These are phyloP conservation scores for Fonsecaea pedrosoi DNA, from an alignment of 2,329 filamentous ascomycete species.

Conservation along the genomic window DNA sequence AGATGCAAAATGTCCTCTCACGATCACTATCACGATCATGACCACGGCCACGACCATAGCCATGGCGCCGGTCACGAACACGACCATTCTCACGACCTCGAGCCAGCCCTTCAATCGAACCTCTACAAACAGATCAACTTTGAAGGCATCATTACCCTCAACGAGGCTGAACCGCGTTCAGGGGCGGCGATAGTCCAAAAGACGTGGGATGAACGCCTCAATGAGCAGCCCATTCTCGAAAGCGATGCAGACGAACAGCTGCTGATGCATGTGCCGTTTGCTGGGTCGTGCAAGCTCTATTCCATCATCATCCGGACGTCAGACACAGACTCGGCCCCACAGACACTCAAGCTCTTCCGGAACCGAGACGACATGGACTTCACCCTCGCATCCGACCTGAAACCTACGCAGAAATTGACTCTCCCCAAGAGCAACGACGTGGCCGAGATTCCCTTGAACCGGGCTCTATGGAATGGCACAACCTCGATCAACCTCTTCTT, in stretches of 20 bases:
- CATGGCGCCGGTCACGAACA: conserved; percentile 68
- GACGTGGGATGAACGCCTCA: conserved; percentile 83
- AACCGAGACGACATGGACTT: conserved; percentile 92
- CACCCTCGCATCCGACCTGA: conserved; percentile 69
- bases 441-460: conserved; percentile 85
- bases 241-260: conserved; percentile 93
- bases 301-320: conserved; percentile 85
- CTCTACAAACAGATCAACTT: conserved; percentile 94
- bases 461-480: conserved; percentile 88
- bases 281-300: conserved; percentile 91
- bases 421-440: conserved; percentile 67
- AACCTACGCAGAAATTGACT: conserved; percentile 76
- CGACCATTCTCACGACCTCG: conserved; percentile 91
- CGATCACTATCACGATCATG: conserved; percentile 41
- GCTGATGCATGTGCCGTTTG: conserved; percentile 92
- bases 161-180: conserved; percentile 73
- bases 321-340: conserved; percentile 71
- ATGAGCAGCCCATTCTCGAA: conserved; percentile 73
- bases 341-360: conserved; percentile 83
- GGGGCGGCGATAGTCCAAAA: conserved; percentile 83
- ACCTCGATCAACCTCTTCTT: conserved; percentile 84
- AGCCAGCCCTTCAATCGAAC: conserved; percentile 85
- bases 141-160: conserved; percentile 80
- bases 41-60: conserved; percentile 49
- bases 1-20: conserved; percentile 28